Conservation (phyloP, 1,284 basidiomycete species). For the Sanghuangporus sanghuang region DNA sequence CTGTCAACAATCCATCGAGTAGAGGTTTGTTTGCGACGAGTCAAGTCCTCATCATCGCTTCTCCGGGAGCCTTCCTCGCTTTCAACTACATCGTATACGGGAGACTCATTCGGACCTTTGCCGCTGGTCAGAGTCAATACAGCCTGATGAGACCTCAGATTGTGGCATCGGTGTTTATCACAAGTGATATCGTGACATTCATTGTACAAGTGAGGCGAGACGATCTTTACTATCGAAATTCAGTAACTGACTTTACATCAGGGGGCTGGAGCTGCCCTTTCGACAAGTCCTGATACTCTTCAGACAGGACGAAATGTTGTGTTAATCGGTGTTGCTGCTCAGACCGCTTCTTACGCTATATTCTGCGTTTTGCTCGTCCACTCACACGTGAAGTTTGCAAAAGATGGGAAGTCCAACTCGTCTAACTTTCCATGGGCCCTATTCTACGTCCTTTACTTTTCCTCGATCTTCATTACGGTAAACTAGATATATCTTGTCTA, state of each 20-base stretch:
- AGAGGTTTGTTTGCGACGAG: neutral
- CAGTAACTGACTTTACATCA: neutral
- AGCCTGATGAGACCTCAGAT: neutral
- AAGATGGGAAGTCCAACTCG: neutral
- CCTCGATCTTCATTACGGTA: slow-evolving; percentile 18
- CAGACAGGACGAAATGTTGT: neutral
- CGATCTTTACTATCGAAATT: neutral
- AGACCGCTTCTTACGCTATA: slow-evolving; percentile 11
- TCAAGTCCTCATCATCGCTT: slow-evolving; percentile 9
- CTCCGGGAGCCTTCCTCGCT: slow-evolving; percentile 13
- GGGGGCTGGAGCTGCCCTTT: neutral
- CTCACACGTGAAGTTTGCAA: slow-evolving; percentile 2
- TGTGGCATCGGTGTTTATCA: slow-evolving; percentile 5
- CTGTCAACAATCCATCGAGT: neutral
- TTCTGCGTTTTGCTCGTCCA: slow-evolving; percentile 10
- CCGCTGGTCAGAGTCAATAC: neutral
- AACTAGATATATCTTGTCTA: neutral
- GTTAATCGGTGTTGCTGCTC: slow-evolving; percentile 11
- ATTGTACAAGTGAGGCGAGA: slow-evolving; percentile 1
- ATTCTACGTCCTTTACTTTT: slow-evolving; percentile 15
- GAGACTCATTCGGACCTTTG: slow-evolving; percentile 3
- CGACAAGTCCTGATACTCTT: neutral
- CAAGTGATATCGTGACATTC: slow-evolving; percentile 13
- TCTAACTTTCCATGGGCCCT: neutral
- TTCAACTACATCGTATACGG: slow-evolving; percentile 18